Conservation (phyloP, 495 filamentous ascomycete genomes). For the Neurospora africana region DNA sequence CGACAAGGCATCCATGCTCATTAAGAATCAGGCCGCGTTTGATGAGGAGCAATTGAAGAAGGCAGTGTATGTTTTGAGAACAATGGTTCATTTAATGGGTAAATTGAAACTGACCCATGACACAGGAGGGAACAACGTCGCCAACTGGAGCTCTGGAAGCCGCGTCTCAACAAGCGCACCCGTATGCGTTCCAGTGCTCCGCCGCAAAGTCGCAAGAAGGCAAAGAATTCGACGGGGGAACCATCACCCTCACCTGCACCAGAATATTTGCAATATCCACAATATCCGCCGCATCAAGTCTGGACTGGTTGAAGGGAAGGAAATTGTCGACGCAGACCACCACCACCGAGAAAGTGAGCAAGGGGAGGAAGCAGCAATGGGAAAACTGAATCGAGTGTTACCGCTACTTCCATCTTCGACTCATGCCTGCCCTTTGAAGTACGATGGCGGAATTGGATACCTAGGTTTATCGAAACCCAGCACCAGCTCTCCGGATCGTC, state of each 20-base stretch:
- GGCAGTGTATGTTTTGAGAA: not conserved
- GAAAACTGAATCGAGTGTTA: not conserved
- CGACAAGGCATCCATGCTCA: not conserved
- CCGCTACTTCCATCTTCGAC: not conserved
- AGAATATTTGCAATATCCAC: not conserved
- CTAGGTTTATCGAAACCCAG: not conserved
- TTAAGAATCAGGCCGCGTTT: not conserved
- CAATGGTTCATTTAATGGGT: not conserved
- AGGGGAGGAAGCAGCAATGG: not conserved
- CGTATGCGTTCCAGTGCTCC: not conserved
- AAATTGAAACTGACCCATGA: not conserved
- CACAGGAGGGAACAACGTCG: not conserved
- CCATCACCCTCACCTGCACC: not conserved
- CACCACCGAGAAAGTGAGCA: not conserved
- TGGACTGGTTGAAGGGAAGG: not conserved
- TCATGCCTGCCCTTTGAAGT: not conserved
- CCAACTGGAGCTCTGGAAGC: not conserved
- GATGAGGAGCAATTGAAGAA: not conserved
- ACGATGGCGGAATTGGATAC: not conserved
- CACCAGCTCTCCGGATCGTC: not conserved
- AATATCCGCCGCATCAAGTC: not conserved
- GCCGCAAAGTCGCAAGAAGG: not conserved
- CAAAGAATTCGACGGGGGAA: not conserved
- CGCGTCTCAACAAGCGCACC: slow-evolving; percentile 1
- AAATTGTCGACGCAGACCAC: not conserved